phyloP scores from a whole-genome alignment of 306 rosid genomes.

The Dalbergia oliveri region DNA sequence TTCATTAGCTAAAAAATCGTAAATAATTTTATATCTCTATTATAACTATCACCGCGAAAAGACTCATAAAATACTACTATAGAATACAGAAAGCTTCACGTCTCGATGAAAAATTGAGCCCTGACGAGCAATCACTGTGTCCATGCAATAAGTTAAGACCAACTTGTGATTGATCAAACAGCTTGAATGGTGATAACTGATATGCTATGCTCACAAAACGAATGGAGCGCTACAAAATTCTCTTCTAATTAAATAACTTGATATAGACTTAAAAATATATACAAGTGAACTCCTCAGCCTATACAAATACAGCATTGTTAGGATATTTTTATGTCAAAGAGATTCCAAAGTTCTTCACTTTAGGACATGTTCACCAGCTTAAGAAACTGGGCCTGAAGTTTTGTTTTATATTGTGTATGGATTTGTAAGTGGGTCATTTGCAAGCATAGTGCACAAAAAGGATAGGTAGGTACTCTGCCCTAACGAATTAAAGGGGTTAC shows the following conservation, averaged over 20 bases:
- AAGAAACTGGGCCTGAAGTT: not conserved
- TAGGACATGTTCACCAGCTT: not conserved
- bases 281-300: too few species aligned
- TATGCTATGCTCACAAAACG: not conserved
- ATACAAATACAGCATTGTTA: not conserved
- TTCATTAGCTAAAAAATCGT: too few species aligned
- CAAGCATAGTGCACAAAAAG: not conserved
- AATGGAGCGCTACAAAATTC: not conserved
- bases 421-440: conserved; percentile 21
- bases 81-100: too few species aligned
- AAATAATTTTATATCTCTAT: too few species aligned
- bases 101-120: too few species aligned
- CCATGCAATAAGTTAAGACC: not conserved
- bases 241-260: not conserved
- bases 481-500: not conserved
- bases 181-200: too few species aligned
- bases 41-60: too few species aligned
- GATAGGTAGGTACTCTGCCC: not conserved
- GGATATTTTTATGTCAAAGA: conserved; percentile 2
- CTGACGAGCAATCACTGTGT: too few species aligned
- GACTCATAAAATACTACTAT: too few species aligned
- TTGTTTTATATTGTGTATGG: not conserved
- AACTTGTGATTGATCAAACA: not conserved
- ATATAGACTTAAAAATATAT: not conserved
- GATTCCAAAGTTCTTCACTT: conserved; percentile 9